These are phyloP conservation scores for Septoria petroselini DNA, from an alignment of 2,329 filamentous ascomycete species.

Conservation along the genomic window DNA sequence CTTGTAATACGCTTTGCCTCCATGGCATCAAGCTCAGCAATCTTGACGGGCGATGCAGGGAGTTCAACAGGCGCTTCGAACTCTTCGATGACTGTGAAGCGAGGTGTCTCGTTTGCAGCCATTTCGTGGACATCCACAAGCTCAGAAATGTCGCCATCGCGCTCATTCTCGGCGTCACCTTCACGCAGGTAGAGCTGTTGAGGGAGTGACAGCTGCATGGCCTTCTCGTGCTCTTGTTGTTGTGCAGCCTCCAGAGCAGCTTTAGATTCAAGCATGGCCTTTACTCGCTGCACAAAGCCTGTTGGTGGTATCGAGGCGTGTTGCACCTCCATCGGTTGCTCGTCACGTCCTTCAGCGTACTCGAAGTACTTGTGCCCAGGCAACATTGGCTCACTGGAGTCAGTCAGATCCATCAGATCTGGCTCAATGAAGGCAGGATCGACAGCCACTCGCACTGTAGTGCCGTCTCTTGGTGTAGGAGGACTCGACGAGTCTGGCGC, in stretches of 20 bases:
- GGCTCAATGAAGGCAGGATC: slow-evolving; percentile 39
- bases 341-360: slow-evolving; percentile 36
- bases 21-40: slow-evolving; percentile 32
- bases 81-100: slow-evolving; percentile 36
- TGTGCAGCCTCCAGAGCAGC: slow-evolving; percentile 33
- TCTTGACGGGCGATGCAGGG: slow-evolving; percentile 36
- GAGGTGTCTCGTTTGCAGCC: slow-evolving; percentile 34
- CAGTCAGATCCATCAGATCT: slow-evolving; percentile 36
- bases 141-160: slow-evolving; percentile 24
- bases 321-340: slow-evolving; percentile 35
- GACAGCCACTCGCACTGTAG: slow-evolving; percentile 37
- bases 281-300: slow-evolving; percentile 44
- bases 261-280: slow-evolving; percentile 43
- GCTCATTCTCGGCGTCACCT: slow-evolving; percentile 22
- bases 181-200: slow-evolving; percentile 21
- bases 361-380: slow-evolving; percentile 38
- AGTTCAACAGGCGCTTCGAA: slow-evolving; percentile 37
- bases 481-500: slow-evolving; percentile 40
- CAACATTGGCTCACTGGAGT: slow-evolving; percentile 38
- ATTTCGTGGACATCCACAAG: slow-evolving; percentile 34
- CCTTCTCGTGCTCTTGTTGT: slow-evolving; percentile 22
- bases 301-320: slow-evolving; percentile 37
- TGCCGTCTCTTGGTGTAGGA: slow-evolving; percentile 43
- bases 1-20: slow-evolving; percentile 35
- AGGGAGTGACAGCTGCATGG: slow-evolving; percentile 17